phyloP scores from a whole-genome alignment of 2,329 filamentous ascomycete species.

The Cladosporium sp. region DNA sequence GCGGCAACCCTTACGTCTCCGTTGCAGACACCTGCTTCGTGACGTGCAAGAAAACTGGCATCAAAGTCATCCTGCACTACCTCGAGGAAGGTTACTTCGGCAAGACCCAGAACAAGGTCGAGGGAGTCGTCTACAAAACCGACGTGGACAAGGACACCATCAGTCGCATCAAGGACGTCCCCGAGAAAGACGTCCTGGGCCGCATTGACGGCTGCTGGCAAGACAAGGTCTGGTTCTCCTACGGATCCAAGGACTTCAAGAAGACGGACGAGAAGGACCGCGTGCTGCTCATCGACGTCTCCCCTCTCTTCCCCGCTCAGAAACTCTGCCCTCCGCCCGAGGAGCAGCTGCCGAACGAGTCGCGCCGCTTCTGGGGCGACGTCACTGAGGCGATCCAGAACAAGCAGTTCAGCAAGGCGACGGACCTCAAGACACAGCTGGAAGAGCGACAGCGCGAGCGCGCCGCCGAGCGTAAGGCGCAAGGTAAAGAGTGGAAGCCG shows the following conservation, averaged over 20 bases:
- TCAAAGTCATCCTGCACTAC: constrained; percentile 91
- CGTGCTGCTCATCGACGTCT: constrained; percentile 78
- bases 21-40: constrained; percentile 88
- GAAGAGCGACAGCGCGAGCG: constrained; percentile 86
- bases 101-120: constrained; percentile 83
- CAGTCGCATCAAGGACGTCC: constrained; percentile 76
- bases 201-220: constrained; percentile 86
- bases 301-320: constrained; percentile 71
- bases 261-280: constrained; percentile 51
- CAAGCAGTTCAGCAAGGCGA: constrained; percentile 82
- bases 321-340: constrained; percentile 77
- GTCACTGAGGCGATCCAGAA: constrained; percentile 84
- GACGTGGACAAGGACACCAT: constrained; percentile 82
- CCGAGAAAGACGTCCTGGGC: constrained; percentile 77
- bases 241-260: constrained; percentile 42
- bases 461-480: constrained; percentile 71
- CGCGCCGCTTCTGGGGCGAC: constrained; percentile 77
- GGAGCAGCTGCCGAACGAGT: constrained; percentile 83
- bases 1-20: constrained; percentile 82
- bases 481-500: constrained; percentile 71
- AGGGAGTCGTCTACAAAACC: constrained; percentile 87
- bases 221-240: constrained; percentile 60
- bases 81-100: constrained; percentile 93
- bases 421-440: constrained; percentile 80
- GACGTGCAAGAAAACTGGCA: constrained; percentile 81